Evolutionary conservation across 2,329 filamentous ascomycete genomes (phyloP).

Genomic region (Fusarium tanahbumbuense): DNA sequence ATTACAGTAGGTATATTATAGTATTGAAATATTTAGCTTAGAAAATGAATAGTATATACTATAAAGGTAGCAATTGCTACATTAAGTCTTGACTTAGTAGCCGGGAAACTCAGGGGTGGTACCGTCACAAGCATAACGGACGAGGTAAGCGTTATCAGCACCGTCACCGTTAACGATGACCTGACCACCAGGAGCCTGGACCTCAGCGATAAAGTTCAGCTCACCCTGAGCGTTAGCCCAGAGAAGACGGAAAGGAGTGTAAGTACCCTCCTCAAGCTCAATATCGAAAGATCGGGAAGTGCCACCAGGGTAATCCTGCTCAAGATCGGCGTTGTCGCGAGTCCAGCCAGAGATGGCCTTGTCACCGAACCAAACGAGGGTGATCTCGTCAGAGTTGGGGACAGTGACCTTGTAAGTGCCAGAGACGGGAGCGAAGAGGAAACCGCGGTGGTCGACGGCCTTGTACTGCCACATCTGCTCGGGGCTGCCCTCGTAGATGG

Average conservation of each 20-base stretch:
- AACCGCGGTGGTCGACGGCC: slow-evolving; percentile 13
- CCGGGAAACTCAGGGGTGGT: neutral
- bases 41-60: neutral
- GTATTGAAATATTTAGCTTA: neutral
- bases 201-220: slow-evolving; percentile 11
- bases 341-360: neutral
- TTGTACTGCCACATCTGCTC: slow-evolving; percentile 4
- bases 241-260: slow-evolving; percentile 16
- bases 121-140: slow-evolving; percentile 2
- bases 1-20: neutral
- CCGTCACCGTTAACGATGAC: slow-evolving; percentile 13
- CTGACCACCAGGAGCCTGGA: slow-evolving; percentile 5
- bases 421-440: neutral
- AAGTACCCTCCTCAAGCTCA: slow-evolving; percentile 1
- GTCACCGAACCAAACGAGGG: slow-evolving; percentile 9
- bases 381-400: slow-evolving; percentile 22
- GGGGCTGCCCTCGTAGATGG: slow-evolving; percentile 11
- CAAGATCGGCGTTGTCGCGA: neutral
- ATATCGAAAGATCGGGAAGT: neutral
- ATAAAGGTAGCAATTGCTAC: too few relatives aligned
- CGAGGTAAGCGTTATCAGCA: slow-evolving; percentile 7
- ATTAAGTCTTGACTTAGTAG: neutral
- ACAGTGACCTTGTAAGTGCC: slow-evolving; percentile 5
- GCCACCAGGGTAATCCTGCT: slow-evolving; percentile 17
- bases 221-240: slow-evolving; percentile 23